Percentiles rank a stretch among this genome's conserved stretches.
These are phyloP conservation scores for Gracilaria gracilis DNA, from an alignment of 23 red algal species.

Conservation along the genomic window DNA sequence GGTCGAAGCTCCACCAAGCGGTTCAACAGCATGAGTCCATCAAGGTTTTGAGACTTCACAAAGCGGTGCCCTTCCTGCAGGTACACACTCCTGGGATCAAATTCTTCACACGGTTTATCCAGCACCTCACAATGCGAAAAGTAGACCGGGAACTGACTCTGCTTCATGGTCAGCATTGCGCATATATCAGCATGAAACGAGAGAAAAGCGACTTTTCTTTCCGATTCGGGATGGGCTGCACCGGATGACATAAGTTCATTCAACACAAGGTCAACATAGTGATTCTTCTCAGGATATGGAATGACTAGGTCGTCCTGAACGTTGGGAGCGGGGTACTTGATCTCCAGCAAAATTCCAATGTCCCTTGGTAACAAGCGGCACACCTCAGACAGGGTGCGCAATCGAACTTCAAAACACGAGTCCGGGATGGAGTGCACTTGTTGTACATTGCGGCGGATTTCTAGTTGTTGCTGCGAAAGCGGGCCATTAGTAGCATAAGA, in stretches of 20 bases:
- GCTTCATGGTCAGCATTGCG: slow-evolving; percentile 87
- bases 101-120: slow-evolving; percentile 73
- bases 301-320: slow-evolving; percentile 38
- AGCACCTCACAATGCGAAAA: slow-evolving; percentile 81
- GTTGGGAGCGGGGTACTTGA: slow-evolving; percentile 90
- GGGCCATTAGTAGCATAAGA: background rate
- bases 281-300: slow-evolving; percentile 74
- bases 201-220: slow-evolving; percentile 65
- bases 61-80: slow-evolving; percentile 70
- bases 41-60: slow-evolving; percentile 50
- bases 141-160: slow-evolving; percentile 83
- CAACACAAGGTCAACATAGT: slow-evolving; percentile 82
- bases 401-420: slow-evolving; percentile 34
- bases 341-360: slow-evolving; percentile 86
- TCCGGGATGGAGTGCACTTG: slow-evolving; percentile 17
- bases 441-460: slow-evolving; percentile 1
- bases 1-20: slow-evolving; percentile 44
- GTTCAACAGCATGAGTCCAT: slow-evolving; percentile 91
- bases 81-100: slow-evolving; percentile 69
- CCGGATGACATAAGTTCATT: slow-evolving; percentile 51
- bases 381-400: slow-evolving; percentile 63
- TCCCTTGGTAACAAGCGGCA: slow-evolving; percentile 66
- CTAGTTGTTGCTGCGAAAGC: slow-evolving; percentile 5
- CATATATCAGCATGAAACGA: slow-evolving; percentile 92
- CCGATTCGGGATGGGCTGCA: background rate